Evolutionary conservation across 202 grass and related monocot species (phyloP).

Genomic region (Panicum virgatum): DNA sequence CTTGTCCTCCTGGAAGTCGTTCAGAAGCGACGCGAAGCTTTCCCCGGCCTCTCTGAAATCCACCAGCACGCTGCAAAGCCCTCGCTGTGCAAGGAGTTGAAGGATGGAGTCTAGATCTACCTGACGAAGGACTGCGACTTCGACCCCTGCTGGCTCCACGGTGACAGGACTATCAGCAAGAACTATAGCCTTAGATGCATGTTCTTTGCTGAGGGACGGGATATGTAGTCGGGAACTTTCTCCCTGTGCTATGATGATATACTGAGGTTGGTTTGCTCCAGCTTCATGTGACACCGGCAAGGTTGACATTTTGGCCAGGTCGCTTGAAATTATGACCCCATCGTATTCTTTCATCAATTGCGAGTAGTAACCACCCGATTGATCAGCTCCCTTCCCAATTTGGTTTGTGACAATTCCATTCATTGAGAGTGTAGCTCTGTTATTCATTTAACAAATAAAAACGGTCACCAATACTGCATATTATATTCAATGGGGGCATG

Average conservation of each 20-base stretch:
- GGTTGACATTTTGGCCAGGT: slow-evolving; percentile 47
- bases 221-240: slow-evolving; percentile 45
- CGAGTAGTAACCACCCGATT: slow-evolving; percentile 77
- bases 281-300: slow-evolving; percentile 60
- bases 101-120: slow-evolving; percentile 64
- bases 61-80: slow-evolving; percentile 65
- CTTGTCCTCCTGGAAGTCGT: slow-evolving; percentile 52
- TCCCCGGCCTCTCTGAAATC: slow-evolving; percentile 53
- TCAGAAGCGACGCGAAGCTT: slow-evolving; percentile 48
- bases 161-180: slow-evolving; percentile 50
- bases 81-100: slow-evolving; percentile 43
- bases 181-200: slow-evolving; percentile 49
- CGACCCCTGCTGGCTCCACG: slow-evolving; percentile 51
- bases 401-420: slow-evolving; percentile 58
- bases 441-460: slow-evolving; percentile 20
- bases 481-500: neutral
- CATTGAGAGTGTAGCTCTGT: slow-evolving; percentile 70
- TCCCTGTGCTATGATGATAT: slow-evolving; percentile 63
- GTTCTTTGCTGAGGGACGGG: slow-evolving; percentile 45
- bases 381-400: slow-evolving; percentile 56
- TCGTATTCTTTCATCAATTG: slow-evolving; percentile 83
- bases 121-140: slow-evolving; percentile 50
- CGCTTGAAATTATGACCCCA: slow-evolving; percentile 72
- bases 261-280: slow-evolving; percentile 69
- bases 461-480: neutral